A percentile compares a stretch with the other conserved stretches of the same genome.
phyloP scores from a whole-genome alignment of 2,329 filamentous ascomycete genomes.

The Cordyceps cateniannulata region DNA sequence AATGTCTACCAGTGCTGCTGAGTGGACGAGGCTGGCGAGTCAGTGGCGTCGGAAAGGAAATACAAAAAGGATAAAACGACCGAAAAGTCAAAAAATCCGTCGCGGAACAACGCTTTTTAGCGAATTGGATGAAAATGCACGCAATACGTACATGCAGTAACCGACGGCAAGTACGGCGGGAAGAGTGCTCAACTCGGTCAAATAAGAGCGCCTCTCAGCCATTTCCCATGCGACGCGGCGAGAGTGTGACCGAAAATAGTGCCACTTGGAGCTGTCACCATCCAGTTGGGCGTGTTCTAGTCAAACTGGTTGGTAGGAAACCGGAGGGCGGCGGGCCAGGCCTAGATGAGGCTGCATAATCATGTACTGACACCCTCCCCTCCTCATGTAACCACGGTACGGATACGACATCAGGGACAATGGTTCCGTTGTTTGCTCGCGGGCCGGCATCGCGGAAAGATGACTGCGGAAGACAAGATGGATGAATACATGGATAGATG shows the following conservation, averaged over 20 bases:
- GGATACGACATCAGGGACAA: too few species aligned
- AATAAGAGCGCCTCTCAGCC: constrained; percentile 11
- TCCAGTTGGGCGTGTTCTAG: neutral
- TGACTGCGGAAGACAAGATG: too few species aligned
- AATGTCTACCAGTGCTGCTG: neutral
- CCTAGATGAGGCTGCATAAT: neutral
- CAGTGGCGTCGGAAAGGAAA: neutral
- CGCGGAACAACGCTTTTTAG: neutral
- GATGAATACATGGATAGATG: too few species aligned
- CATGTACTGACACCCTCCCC: neutral
- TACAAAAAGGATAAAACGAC: neutral
- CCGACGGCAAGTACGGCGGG: too few species aligned
- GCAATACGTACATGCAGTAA: too few species aligned
- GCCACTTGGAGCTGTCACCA: neutral
- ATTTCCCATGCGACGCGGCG: neutral
- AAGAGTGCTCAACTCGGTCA: neutral
- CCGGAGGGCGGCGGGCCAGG: neutral
- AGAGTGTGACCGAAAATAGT: constrained; percentile 8
- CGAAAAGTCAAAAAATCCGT: neutral
- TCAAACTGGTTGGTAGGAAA: too few species aligned
- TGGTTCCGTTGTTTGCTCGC: too few species aligned
- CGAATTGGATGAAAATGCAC: too few species aligned
- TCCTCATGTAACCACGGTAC: neutral
- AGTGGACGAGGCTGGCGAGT: neutral
- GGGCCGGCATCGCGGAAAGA: too few species aligned